Conservation (phyloP, 805 yeast species). For the Pichia kluyveri region DNA sequence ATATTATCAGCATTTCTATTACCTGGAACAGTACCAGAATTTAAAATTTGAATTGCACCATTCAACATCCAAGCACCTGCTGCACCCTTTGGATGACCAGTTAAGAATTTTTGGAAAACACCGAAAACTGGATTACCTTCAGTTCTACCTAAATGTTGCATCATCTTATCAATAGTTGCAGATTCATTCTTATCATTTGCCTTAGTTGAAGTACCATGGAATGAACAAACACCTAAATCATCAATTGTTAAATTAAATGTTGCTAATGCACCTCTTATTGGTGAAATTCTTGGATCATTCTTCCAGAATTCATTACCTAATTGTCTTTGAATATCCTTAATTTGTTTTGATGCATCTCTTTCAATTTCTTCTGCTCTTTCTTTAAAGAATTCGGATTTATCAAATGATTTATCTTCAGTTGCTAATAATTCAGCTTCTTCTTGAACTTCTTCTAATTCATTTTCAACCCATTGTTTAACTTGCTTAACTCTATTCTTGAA, state of each 20-base stretch:
- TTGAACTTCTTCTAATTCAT: constrained; percentile 61
- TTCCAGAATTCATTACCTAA: constrained; percentile 95
- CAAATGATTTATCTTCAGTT: constrained; percentile 39
- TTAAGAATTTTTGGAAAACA: constrained; percentile 96
- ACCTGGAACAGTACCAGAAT: constrained; percentile 89
- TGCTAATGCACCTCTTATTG: constrained; percentile 94
- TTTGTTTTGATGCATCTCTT: constrained; percentile 77
- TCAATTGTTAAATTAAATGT: constrained; percentile 88
- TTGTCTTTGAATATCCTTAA: constrained; percentile 79
- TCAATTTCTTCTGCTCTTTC: constrained; percentile 86
- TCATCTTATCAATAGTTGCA: constrained; percentile 83
- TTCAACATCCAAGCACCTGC: constrained; percentile 99
- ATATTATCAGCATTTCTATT: constrained; percentile 97
- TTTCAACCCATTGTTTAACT: constrained; percentile 76
- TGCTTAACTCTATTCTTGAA: constrained; percentile 69
- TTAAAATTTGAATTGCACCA: constrained; percentile 91
- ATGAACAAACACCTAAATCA: constrained; percentile 92
- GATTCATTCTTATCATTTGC: constrained; percentile 99
- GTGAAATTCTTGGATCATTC: constrained; percentile 90
- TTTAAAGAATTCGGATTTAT: constrained; percentile 45
- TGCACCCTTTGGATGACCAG: constrained; percentile 99
- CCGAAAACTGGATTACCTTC: constrained; percentile 97
- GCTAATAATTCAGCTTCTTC: constrained; percentile 58
- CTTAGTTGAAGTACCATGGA: constrained; percentile 98
- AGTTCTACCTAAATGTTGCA: constrained; percentile 90